Conservation (phyloP, 2,329 filamentous ascomycete species). For the Colletotrichum noveboracense region DNA sequence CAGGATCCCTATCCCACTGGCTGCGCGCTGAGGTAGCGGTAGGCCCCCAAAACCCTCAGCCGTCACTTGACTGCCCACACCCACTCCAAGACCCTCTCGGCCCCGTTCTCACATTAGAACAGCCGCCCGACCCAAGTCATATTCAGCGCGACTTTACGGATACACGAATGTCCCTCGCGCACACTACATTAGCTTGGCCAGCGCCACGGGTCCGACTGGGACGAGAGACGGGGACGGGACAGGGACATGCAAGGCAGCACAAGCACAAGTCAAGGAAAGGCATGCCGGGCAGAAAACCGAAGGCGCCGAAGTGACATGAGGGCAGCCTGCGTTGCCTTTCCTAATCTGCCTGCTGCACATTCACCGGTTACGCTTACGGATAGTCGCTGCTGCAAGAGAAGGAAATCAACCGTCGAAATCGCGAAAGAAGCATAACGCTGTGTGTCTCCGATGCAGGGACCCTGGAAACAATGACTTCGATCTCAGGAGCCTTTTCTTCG, state of each 20-base stretch:
- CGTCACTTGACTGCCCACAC: constrained; percentile 1
- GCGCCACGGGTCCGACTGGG: constrained; percentile 6
- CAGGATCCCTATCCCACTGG: constrained; percentile 6
- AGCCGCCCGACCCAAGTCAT: constrained; percentile 6
- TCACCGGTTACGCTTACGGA: background rate
- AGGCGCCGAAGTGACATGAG: background rate
- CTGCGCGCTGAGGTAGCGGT: background rate
- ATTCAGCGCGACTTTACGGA: background rate
- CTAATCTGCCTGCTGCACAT: background rate
- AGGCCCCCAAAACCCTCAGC: constrained; percentile 6
- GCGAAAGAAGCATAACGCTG: background rate
- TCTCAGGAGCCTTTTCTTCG: background rate
- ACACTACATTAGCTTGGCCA: constrained; percentile 11
- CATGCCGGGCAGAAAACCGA: constrained; percentile 1
- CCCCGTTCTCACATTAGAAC: constrained; percentile 21
- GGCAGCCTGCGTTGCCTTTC: background rate
- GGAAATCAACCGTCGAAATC: background rate
- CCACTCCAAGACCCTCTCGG: background rate
- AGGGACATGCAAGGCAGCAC: background rate
- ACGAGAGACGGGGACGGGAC: background rate
- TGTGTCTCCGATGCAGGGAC: constrained; percentile 11
- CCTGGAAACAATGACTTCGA: background rate
- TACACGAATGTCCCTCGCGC: background rate
- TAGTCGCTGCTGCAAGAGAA: background rate
- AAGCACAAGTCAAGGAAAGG: background rate